Base-by-base conservation (phyloP, 495 filamentous ascomycete species). In the Amorphotheca resinae region DNA sequence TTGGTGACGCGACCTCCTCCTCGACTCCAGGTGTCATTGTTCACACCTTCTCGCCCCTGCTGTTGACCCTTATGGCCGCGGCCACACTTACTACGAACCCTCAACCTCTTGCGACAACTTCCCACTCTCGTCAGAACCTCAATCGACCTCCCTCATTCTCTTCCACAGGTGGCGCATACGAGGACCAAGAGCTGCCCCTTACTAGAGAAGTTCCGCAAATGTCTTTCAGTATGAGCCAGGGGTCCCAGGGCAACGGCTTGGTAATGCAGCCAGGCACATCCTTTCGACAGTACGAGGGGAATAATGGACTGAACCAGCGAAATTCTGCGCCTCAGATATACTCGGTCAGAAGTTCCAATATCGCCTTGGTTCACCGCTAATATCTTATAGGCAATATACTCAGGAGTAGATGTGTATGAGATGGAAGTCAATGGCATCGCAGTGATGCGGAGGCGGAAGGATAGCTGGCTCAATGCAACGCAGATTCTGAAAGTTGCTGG, bases 401-500 rank as follows among this genome's bases (percentile, higher is more conserved):
- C 93, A 1, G 85, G 87, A 50, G 79, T 95, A 14, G 74, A 84
- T 26, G 91, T 98, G 11, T 98, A 95, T 62, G 91, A 98, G 57
- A 95, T 95, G 87, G 86, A 94, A 58, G 82, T 95, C 43, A 88
- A 94, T 58, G 72, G 73, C 17, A 68, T 96, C 45, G 82, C 84
- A 11, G 86, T 95, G 16, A 98, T 98, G 91, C 84, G 89, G 49
- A 79, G 91, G 40, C 83, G 89, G 31, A 76, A 76, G 43, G 87
- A 95, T 57, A 84, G 84, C 43, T 95, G 87, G 86, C 64, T 95
- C 50, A 95, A 95, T 59, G 87, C 87, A 15, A 95, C 87, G 6
- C 87, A 95, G 58, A 94, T 95, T 40, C 65, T 95, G 36, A 98
- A 98, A 60, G 87, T 98, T 22, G 91, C 91, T 11, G 86, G 86